These are phyloP conservation scores for Kwoniella pini DNA, from an alignment of 768 basidiomycete genomes.

Conservation along the genomic window DNA sequence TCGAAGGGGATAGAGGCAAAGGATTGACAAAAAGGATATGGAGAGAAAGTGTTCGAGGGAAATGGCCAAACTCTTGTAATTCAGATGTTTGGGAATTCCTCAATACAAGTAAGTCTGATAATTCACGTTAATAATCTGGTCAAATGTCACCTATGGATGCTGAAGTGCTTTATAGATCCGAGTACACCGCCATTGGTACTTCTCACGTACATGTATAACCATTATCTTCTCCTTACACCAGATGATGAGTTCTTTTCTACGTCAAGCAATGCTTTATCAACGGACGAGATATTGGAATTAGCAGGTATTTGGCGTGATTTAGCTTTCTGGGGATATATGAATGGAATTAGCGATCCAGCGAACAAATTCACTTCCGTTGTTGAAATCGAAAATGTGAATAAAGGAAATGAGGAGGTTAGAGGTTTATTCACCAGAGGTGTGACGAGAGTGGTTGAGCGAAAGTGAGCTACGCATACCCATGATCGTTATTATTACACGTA, in stretches of 20 bases:
- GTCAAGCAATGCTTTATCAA: constrained; percentile 65
- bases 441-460: constrained; percentile 79
- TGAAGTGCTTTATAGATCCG: constrained; percentile 28
- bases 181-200: constrained; percentile 69
- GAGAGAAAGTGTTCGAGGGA: constrained; percentile 58
- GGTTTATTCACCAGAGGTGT: constrained; percentile 76
- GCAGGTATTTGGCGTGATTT: constrained; percentile 79
- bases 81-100: constrained; percentile 28
- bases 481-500: too few relatives aligned
- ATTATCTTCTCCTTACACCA: constrained; percentile 83
- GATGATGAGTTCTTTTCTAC: constrained; percentile 89
- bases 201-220: constrained; percentile 76
- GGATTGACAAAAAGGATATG: constrained; percentile 62
- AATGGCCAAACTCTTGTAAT: constrained; percentile 27
- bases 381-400: neutral
- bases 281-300: constrained; percentile 78
- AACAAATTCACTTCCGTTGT: neutral
- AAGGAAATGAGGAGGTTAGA: constrained; percentile 67
- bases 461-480: too few relatives aligned
- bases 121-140: too few relatives aligned
- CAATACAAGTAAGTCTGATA: constrained; percentile 53
- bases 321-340: constrained; percentile 76
- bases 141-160: too few relatives aligned
- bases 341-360: constrained; percentile 57
- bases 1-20: constrained; percentile 37